These are phyloP conservation scores for Tolypocladium amazonense DNA, from an alignment of 2,329 filamentous ascomycete species.

Conservation along the genomic window DNA sequence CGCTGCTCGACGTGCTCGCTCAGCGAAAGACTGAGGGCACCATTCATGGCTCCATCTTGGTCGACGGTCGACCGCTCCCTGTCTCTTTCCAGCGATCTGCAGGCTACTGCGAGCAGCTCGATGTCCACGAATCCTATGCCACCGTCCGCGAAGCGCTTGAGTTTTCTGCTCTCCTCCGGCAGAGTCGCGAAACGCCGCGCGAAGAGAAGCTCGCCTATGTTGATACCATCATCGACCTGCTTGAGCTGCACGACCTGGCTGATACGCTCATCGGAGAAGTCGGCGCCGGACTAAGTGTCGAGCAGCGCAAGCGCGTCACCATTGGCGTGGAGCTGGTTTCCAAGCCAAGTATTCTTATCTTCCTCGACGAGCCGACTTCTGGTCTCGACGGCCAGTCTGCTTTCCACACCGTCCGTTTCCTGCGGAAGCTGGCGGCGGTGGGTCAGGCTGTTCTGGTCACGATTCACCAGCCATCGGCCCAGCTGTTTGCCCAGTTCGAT, in stretches of 20 bases:
- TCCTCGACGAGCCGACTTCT: constrained; percentile 53
- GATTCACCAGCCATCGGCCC: constrained; percentile 60
- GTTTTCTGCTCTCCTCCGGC: constrained; percentile 65
- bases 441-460: constrained; percentile 61
- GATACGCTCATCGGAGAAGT: constrained; percentile 36
- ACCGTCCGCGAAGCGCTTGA: constrained; percentile 69
- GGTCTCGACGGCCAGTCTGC: constrained; percentile 61
- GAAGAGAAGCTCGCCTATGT: constrained; percentile 68
- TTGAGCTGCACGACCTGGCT: constrained; percentile 37
- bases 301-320: constrained; percentile 44
- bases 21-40: constrained; percentile 71
- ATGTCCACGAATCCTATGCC: constrained; percentile 61
- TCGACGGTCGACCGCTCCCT: constrained; percentile 62
- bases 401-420: constrained; percentile 52
- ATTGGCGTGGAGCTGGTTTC: constrained; percentile 53
- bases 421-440: constrained; percentile 53
- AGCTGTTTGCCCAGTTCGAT: constrained; percentile 58
- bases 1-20: constrained; percentile 71
- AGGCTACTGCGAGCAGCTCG: constrained; percentile 73
- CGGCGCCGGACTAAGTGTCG: constrained; percentile 42
- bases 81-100: constrained; percentile 69
- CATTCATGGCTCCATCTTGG: constrained; percentile 63
- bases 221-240: constrained; percentile 61
- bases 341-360: constrained; percentile 48
- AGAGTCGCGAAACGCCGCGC: constrained; percentile 51